These are phyloP conservation scores for Penicillium waksmanii DNA, from an alignment of 495 filamentous ascomycete species.

Conservation along the genomic window DNA sequence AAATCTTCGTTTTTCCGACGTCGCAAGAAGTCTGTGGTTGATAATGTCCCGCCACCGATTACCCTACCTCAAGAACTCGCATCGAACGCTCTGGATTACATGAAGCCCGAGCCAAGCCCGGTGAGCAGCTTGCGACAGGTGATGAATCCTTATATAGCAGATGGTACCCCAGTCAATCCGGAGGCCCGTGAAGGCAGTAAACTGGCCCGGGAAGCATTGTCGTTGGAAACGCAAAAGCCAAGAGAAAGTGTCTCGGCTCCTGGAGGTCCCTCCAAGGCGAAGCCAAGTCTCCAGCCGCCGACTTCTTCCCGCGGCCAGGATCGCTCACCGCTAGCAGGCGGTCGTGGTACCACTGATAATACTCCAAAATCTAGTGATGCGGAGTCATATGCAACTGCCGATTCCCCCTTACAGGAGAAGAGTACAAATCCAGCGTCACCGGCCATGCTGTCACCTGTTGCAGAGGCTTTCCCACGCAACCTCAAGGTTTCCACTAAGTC, in stretches of 20 bases:
- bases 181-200: constrained; percentile 27
- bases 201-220: constrained; percentile 22
- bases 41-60: constrained; percentile 54
- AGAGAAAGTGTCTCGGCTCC: constrained; percentile 31
- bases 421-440: constrained; percentile 24
- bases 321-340: constrained; percentile 55
- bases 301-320: constrained; percentile 36
- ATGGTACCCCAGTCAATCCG: constrained; percentile 24
- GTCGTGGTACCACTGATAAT: constrained; percentile 52
- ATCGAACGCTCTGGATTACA: constrained; percentile 30
- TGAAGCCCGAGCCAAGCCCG: constrained; percentile 65
- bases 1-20: constrained; percentile 94
- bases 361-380: constrained; percentile 21
- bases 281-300: constrained; percentile 34
- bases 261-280: constrained; percentile 26
- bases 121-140: constrained; percentile 83
- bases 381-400: constrained; percentile 25
- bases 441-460: constrained; percentile 35
- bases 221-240: constrained; percentile 29
- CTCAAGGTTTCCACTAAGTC: constrained; percentile 21
- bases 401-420: constrained; percentile 29
- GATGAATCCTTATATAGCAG: constrained; percentile 82
- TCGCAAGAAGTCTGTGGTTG: constrained; percentile 82
- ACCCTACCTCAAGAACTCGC: constrained; percentile 43
- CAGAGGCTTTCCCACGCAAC: constrained; percentile 36